phyloP scores from a whole-genome alignment of 345 rosid species.

The Boechera divaricarpa region DNA sequence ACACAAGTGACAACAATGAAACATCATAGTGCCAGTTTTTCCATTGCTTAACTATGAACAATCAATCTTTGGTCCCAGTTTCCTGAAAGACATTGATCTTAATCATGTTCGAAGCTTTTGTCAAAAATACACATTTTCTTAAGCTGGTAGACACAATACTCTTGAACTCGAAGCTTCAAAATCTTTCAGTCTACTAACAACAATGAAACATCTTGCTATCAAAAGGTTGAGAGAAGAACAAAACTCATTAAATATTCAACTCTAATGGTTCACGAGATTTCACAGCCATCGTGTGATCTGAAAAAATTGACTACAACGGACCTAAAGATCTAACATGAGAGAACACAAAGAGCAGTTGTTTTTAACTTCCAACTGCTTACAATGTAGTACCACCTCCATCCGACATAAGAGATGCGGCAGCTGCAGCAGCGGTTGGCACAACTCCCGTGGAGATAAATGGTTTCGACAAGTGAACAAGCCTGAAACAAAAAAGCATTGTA shows the following conservation, averaged over 20 bases:
- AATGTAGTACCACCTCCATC: constrained; percentile 93
- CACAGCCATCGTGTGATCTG: constrained; percentile 16
- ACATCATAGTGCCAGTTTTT: too few species aligned
- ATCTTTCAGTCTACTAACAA: too few species aligned
- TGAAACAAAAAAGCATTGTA: constrained; percentile 34
- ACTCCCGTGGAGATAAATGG: constrained; percentile 83
- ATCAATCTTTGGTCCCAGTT: neutral
- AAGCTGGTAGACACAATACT: neutral
- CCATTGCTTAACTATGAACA: too few species aligned
- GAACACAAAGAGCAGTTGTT: constrained; percentile 1
- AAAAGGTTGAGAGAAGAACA: neutral
- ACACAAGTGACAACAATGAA: neutral
- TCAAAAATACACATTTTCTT: neutral
- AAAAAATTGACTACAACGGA: neutral
- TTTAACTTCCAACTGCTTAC: constrained; percentile 29
- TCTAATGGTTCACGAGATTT: neutral
- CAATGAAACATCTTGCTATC: neutral
- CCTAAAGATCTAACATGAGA: constrained; percentile 25
- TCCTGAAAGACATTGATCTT: neutral
- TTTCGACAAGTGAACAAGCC: constrained; percentile 93
- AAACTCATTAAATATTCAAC: constrained; percentile 6
- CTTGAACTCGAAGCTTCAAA: neutral
- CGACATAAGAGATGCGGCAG: constrained; percentile 95
- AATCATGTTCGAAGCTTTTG: neutral
- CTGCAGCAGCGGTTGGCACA: constrained; percentile 96